Percentiles rank a stretch among this genome's conserved stretches.
phyloP scores from a whole-genome alignment of 2,329 filamentous ascomycete species.

The Stagonosporopsis cucurbitacearum region DNA sequence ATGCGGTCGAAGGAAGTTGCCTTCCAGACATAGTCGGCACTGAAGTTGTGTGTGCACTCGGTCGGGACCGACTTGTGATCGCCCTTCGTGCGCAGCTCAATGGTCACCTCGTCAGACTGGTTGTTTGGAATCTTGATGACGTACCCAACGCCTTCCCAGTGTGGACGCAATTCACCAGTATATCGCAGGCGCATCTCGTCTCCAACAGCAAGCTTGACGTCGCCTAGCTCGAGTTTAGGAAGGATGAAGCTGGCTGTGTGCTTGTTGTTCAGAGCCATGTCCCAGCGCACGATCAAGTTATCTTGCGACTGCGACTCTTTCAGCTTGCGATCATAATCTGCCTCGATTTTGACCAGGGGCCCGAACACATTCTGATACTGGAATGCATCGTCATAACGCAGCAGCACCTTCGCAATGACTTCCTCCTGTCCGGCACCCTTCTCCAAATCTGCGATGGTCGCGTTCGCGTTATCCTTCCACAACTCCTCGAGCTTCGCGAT shows the following conservation, averaged over 20 bases:
- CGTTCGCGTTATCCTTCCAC: conserved; percentile 94
- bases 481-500: conserved; percentile 97
- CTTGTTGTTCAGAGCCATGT: conserved; percentile 95
- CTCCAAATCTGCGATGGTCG: conserved; percentile 89
- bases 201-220: conserved; percentile 96
- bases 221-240: conserved; percentile 94
- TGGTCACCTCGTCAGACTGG: conserved; percentile 94
- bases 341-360: conserved; percentile 97
- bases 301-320: conserved; percentile 99
- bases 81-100: conserved; percentile 91
- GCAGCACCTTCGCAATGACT: conserved; percentile 87
- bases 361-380: conserved; percentile 99
- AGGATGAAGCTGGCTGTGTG: conserved; percentile 94
- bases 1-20: conserved; percentile 99
- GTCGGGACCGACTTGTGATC: conserved; percentile 96
- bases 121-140: conserved; percentile 99
- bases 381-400: conserved; percentile 96
- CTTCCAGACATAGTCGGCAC: conserved; percentile 99
- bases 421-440: conserved; percentile 92
- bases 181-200: conserved; percentile 99
- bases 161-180: conserved; percentile 86
- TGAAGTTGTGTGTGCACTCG: conserved; percentile 97
- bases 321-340: conserved; percentile 97
- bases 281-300: conserved; percentile 91
- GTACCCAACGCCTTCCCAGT: conserved; percentile 98